Evolutionary conservation across 768 basidiomycete genomes (phyloP), one percentile per base, ranked within the genome.

Genomic region (Chiua virens): DNA sequence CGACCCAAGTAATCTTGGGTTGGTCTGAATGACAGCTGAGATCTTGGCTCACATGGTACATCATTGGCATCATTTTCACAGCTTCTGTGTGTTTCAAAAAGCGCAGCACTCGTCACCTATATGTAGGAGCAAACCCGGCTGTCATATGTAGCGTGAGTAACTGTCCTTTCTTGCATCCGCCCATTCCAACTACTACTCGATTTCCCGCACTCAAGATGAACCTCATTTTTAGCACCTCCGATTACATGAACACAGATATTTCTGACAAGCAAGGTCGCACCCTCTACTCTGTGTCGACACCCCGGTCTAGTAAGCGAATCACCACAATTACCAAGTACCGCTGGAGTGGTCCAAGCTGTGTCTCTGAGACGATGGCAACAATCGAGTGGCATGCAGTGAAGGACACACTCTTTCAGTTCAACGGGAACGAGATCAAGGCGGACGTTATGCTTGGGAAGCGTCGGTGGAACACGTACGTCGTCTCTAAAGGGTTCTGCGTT

Each of bases 381-480:
- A 69, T 75, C 15, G 66, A 73, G 34, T 73, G 70, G 67, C 68
- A 64, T 15, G 20, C 46, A 8, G 4, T 71, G 32, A 58, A 58
- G 43, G 58, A 59, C 0, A 62, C 68, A 5, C 57, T 59, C 13
- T 49, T 76, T 42, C 58, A 44, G 20, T 72, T 70, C 42, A 65
- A 64, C 5, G 73, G 64, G 3, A 32, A 65, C 8, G 68, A 68
- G 32, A 49, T 62, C 14, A 42, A 64, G 22, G 61, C 67, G 8
- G 56, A 56, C 9, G 44, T 38, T 0, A 68, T 67, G 58, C 49
- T 65, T 21, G 25, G 42, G 9, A 62, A 60, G 36, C 57, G 60
- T 13, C 48, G 50, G 18, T 67, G 62, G 62, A 55, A 25, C 48
- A 56, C 47, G 65, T 65, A 52, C 39, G 64, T 61, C 35, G 25